A percentile compares a stretch with the other conserved stretches of the same genome.
phyloP scores from a whole-genome alignment of 352 stramenopile species.

The Phytopythium chamaehyphon region DNA sequence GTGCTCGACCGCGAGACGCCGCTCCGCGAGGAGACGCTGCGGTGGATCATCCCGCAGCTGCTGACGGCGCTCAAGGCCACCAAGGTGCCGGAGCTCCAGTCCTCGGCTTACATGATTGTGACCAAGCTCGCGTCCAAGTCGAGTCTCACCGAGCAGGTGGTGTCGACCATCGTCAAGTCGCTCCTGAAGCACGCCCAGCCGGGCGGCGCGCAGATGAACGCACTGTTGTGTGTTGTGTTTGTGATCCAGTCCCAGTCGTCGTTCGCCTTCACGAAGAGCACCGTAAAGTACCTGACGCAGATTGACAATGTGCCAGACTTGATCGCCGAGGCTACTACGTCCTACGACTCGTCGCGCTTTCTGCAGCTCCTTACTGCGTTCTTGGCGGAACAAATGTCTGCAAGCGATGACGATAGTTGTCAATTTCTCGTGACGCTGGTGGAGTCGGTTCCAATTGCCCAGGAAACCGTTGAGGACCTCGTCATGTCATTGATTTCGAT shows the following conservation, averaged over 20 bases:
- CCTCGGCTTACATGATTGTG: conserved; percentile 79
- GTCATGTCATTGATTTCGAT: conserved; percentile 43
- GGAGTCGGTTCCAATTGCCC: conserved; percentile 30
- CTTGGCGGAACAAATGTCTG: conserved; percentile 38
- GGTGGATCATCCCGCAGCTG: conserved; percentile 78
- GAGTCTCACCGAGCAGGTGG: conserved; percentile 64
- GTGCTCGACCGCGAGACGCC: conserved; percentile 63
- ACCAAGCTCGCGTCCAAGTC: conserved; percentile 83
- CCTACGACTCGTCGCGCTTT: conserved; percentile 76
- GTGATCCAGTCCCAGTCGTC: conserved; percentile 69
- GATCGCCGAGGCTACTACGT: conserved; percentile 49
- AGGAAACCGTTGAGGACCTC: conserved; percentile 48
- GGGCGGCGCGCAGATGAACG: conserved; percentile 58
- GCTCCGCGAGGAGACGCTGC: conserved; percentile 66
- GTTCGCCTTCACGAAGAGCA: conserved; percentile 44
- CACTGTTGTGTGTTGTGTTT: conserved; percentile 71
- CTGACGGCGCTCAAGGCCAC: conserved; percentile 64
- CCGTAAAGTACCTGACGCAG: conserved; percentile 61
- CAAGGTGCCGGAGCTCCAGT: conserved; percentile 70
- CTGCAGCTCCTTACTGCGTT: conserved; percentile 49
- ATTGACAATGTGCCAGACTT: conserved; percentile 71
- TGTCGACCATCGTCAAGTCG: conserved; percentile 67
- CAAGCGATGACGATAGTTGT: conserved; percentile 32
- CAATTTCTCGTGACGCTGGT: conserved; percentile 38
- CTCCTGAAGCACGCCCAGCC: conserved; percentile 72